Evolutionary conservation across 345 rosid species (phyloP), one percentile per base, ranked within the genome.

Genomic region (Citrus sp.): DNA sequence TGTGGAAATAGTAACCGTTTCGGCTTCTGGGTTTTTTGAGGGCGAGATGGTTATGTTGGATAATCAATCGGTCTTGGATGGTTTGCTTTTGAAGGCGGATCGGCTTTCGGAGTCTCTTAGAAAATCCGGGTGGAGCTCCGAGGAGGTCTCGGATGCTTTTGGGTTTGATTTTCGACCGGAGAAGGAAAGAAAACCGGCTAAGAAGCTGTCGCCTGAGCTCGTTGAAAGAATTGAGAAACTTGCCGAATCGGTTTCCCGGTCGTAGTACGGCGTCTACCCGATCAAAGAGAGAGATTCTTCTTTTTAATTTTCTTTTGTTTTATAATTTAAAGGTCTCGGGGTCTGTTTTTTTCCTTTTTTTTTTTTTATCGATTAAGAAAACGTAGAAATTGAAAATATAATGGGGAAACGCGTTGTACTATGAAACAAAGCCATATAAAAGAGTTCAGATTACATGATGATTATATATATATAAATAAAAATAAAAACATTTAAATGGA

Each of bases 91-190:
- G 74, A 92, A 96, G 87, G 92, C 90, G 85, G 97, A 92, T 80
- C 94, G 99, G 86, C 91, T 89, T 59, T 92, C 99, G 58, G 97
- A 90, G 38, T 86, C 94, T 24, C 97, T 96, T 66, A 90, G 93
- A 1, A 90, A 92, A 82, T 91, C 97, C 37, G 99, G 99, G 66
- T 96, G 99, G 99, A 96, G 95, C 92, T 89, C 97, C 61, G 99
- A 96, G 21, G 98, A 96, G 75, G 98, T 96, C 0, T 90, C 98
- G 69, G 98, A 96, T 25, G 97, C 93, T 0, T 75, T 96, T 2
- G 92, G 97, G 8, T 92, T 96, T 66, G 93, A 94, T 91, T 91
- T 90, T 78, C 88, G 93, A 84, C 89, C 86, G 84, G 93, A 85
- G 82, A 94, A 91, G 84, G 97, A 84, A 83, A 89, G 79, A 84